Evolutionary conservation across 163 green algal species (phyloP).

Genomic region (Chlorella variabilis): DNA sequence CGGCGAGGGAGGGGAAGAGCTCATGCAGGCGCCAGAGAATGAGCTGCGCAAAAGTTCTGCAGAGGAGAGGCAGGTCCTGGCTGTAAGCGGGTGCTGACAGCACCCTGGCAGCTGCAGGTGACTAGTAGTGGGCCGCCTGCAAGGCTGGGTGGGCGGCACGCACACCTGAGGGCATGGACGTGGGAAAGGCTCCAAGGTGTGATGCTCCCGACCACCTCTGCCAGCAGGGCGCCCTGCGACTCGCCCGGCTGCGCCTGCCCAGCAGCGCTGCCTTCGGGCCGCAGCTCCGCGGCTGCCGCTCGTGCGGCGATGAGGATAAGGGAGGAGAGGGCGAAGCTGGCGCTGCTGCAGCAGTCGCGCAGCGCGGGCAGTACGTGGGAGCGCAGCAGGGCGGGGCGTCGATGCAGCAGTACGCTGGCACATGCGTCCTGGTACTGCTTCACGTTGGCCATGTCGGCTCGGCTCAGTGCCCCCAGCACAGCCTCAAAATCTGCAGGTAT

Average conservation of each 20-base stretch:
- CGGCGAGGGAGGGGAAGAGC: slow-evolving; percentile 41
- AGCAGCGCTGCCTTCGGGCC: too few relatives aligned
- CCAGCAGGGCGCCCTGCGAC: background rate
- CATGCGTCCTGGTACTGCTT: slow-evolving; percentile 67
- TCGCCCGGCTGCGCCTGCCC: too few relatives aligned
- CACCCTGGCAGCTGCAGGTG: too few relatives aligned
- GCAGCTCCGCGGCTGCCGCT: background rate
- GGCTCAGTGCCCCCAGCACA: slow-evolving; percentile 28
- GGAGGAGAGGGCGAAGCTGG: slow-evolving; percentile 32
- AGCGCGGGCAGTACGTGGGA: slow-evolving; percentile 39
- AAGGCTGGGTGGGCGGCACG: too few relatives aligned
- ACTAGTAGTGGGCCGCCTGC: background rate
- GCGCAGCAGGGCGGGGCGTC: slow-evolving; percentile 23
- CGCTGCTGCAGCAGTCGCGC: slow-evolving; percentile 26
- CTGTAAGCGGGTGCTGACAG: background rate
- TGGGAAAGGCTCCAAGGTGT: slow-evolving; percentile 60
- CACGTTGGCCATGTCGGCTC: slow-evolving; percentile 57
- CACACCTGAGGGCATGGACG: slow-evolving; percentile 51
- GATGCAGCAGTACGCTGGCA: slow-evolving; percentile 47
- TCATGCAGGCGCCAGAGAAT: slow-evolving; percentile 53
- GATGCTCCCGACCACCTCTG: slow-evolving; percentile 19
- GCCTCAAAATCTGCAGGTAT: slow-evolving; percentile 8
- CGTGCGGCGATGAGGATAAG: slow-evolving; percentile 49
- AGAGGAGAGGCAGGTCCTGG: too few relatives aligned
- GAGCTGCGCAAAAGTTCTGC: slow-evolving; percentile 65